phyloP scores from a whole-genome alignment of 2,329 filamentous ascomycete species.

The Exophiala sp. region DNA sequence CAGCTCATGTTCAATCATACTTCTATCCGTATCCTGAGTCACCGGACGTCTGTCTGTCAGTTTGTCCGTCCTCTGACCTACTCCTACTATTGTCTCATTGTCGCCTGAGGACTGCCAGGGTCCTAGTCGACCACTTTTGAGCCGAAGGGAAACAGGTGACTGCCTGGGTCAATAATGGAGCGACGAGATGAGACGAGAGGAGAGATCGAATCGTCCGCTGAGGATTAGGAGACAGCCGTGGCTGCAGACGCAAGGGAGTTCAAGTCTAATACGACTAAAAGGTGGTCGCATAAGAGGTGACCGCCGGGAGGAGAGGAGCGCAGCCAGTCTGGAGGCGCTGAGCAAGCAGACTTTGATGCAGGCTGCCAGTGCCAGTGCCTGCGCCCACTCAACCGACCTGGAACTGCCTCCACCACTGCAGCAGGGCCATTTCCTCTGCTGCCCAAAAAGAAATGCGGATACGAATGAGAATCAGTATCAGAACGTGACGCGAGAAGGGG shows the following conservation, averaged over 20 bases:
- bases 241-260: background rate
- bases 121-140: background rate
- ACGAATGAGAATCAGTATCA: background rate
- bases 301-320: slow-evolving; percentile 15
- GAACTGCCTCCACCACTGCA: background rate
- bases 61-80: background rate
- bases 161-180: background rate
- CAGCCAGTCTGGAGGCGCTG: slow-evolving; percentile 19
- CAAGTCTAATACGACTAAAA: slow-evolving; percentile 20
- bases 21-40: background rate
- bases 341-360: slow-evolving; percentile 12
- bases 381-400: background rate
- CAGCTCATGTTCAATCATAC: background rate
- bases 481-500: background rate
- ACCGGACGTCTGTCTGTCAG: background rate
- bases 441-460: slow-evolving; percentile 14
- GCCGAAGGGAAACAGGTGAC: background rate
- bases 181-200: background rate
- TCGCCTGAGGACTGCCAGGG: background rate
- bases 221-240: background rate
- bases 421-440: too few relatives aligned
- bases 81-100: background rate
- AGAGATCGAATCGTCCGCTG: slow-evolving; percentile 3
- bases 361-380: slow-evolving; percentile 5
- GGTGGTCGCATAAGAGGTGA: slow-evolving; percentile 20